These are phyloP conservation scores for Russula olivacea DNA, from an alignment of 768 basidiomycete species.

Conservation along the genomic window DNA sequence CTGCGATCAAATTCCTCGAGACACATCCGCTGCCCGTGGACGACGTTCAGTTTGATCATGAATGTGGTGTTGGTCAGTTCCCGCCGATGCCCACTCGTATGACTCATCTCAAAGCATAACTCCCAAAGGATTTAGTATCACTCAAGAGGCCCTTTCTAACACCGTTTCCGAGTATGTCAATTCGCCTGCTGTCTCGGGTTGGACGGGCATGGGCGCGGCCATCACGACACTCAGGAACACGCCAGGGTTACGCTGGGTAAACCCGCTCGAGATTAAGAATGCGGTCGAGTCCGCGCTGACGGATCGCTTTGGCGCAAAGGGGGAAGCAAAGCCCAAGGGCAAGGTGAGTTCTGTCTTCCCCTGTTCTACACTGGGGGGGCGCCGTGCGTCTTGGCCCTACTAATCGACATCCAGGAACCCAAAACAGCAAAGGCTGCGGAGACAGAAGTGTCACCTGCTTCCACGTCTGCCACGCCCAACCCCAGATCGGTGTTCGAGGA, in stretches of 20 bases:
- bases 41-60: slow-evolving; percentile 61
- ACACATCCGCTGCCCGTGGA: slow-evolving; percentile 55
- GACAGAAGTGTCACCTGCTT: slow-evolving; percentile 34
- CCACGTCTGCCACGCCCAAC: slow-evolving; percentile 30
- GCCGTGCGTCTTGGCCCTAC: background rate
- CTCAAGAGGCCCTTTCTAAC: slow-evolving; percentile 52
- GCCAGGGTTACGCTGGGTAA: slow-evolving; percentile 73
- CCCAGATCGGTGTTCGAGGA: slow-evolving; percentile 78
- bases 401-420: slow-evolving; percentile 36
- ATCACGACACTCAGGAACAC: slow-evolving; percentile 58
- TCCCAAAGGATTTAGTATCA: slow-evolving; percentile 68
- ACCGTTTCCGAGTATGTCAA: slow-evolving; percentile 54
- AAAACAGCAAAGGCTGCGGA: slow-evolving; percentile 33
- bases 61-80: slow-evolving; percentile 81
- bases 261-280: slow-evolving; percentile 77
- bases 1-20: slow-evolving; percentile 72
- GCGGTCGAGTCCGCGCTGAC: slow-evolving; percentile 65
- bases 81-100: slow-evolving; percentile 6
- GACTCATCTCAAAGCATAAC: background rate
- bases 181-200: slow-evolving; percentile 54
- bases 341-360: slow-evolving; percentile 42
- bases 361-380: background rate
- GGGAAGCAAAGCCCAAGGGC: slow-evolving; percentile 54
- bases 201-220: slow-evolving; percentile 66
- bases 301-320: slow-evolving; percentile 68